phyloP scores from a whole-genome alignment of 352 stramenopile species.

The Thraustotheca clavata region DNA sequence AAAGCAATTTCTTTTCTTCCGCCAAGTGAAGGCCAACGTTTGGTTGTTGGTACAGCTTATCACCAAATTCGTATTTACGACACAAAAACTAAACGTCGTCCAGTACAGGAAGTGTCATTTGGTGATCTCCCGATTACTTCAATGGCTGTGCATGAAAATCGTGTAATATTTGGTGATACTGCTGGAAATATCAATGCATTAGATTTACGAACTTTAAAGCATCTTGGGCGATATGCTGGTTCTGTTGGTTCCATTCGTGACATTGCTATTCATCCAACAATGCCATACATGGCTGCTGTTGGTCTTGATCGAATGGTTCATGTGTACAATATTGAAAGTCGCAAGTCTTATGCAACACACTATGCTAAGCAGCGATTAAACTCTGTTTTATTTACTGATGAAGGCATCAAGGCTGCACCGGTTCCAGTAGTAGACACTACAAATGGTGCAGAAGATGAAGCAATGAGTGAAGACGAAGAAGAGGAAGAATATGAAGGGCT shows the following conservation, averaged over 20 bases:
- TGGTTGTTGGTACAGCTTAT: constrained; percentile 69
- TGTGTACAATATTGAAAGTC: constrained; percentile 84
- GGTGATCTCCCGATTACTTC: constrained; percentile 52
- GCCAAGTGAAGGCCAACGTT: constrained; percentile 51
- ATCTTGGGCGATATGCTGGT: constrained; percentile 81
- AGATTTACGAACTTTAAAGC: constrained; percentile 82
- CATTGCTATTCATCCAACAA: constrained; percentile 82
- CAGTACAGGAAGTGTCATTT: constrained; percentile 60
- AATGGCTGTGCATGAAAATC: constrained; percentile 67
- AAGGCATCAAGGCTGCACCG: constrained; percentile 59
- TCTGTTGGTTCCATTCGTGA: constrained; percentile 86
- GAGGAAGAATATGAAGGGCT: constrained; percentile 33
- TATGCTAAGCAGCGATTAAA: constrained; percentile 88
- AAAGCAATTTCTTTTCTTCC: constrained; percentile 61
- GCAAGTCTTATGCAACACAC: constrained; percentile 59
- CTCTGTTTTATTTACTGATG: constrained; percentile 82
- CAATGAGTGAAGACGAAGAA: constrained; percentile 30
- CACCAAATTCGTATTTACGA: constrained; percentile 82
- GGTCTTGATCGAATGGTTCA: constrained; percentile 92
- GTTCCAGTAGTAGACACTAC: constrained; percentile 22
- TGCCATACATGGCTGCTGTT: constrained; percentile 85
- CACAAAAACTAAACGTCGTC: constrained; percentile 74
- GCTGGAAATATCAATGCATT: constrained; percentile 82
- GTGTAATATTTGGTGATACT: constrained; percentile 83
- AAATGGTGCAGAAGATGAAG: constrained; percentile 35